Percentiles rank a stretch among this genome's conserved stretches.
phyloP scores from a whole-genome alignment of 129 eudicot genomes.

The Chrysanthemum makinoi region DNA sequence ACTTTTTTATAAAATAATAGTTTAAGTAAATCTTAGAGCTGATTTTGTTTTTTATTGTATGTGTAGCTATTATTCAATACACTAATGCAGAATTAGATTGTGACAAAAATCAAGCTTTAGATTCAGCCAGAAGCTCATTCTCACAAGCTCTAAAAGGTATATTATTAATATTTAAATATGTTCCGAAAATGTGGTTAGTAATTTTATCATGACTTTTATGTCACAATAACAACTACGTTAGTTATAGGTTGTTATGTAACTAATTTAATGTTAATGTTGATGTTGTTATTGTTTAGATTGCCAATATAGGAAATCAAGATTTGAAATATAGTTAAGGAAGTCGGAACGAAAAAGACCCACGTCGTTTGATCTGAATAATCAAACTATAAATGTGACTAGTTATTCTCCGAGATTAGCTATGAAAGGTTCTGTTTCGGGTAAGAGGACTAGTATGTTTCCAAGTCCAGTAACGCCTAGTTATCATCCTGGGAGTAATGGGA shows the following conservation, averaged over 20 bases:
- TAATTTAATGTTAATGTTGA: not conserved
- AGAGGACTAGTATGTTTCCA: conserved; percentile 53
- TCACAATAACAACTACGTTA: conserved; percentile 26
- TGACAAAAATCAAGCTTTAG: conserved; percentile 53
- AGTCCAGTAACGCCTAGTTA: conserved; percentile 90
- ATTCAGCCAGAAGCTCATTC: conserved; percentile 91
- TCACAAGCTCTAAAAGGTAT: conserved; percentile 90
- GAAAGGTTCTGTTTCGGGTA: conserved; percentile 46
- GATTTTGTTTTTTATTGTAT: conserved; percentile 13
- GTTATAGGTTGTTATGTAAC: conserved; percentile 2
- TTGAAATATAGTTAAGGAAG: conserved; percentile 53
- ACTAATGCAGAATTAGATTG: conserved; percentile 56
- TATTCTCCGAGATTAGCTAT: conserved; percentile 75
- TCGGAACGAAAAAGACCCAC: conserved; percentile 66
- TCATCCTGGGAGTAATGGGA: conserved; percentile 44
- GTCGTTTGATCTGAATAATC: conserved; percentile 72
- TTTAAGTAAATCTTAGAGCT: conserved; percentile 4
- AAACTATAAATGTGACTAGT: conserved; percentile 36
- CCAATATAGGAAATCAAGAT: conserved; percentile 70
- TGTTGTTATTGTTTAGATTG: conserved; percentile 47
- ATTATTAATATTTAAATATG: conserved; percentile 5
- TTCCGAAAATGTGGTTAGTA: not conserved
- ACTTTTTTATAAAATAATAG: not conserved
- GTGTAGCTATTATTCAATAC: conserved; percentile 41
- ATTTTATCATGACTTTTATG: conserved; percentile 21